Percentiles rank a stretch among this genome's conserved stretches.
Conservation (phyloP, 208 protist genomes). For the Trypanosoma vivax region DNA sequence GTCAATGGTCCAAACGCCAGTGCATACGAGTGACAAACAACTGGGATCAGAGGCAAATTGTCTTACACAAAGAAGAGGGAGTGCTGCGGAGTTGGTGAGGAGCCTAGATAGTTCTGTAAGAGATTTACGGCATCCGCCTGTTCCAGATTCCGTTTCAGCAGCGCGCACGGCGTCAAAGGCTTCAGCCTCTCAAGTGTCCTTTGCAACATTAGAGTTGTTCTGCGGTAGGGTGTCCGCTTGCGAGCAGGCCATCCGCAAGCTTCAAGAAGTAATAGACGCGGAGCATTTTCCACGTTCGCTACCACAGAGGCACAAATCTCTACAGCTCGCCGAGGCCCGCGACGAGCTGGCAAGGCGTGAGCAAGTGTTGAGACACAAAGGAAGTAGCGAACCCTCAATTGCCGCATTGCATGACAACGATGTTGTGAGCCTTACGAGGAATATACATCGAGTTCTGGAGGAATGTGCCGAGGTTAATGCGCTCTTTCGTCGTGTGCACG, state of each 20-base stretch:
- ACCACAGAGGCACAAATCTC: conserved; percentile 30
- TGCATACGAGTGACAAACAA: too few species aligned
- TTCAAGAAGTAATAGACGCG: conserved; percentile 11
- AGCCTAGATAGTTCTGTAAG: too few species aligned
- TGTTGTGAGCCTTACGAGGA: conserved; percentile 16
- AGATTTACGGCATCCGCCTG: too few species aligned
- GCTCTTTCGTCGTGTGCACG: conserved; percentile 34
- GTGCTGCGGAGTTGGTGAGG: too few species aligned
- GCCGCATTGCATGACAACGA: conserved; percentile 20
- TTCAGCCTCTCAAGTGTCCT: conserved; percentile 3
- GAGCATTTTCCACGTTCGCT: conserved; percentile 24
- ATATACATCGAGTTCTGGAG: conserved; percentile 19
- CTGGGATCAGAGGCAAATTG: too few species aligned
- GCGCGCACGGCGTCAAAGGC: background rate
- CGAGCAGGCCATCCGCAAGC: conserved; percentile 14
- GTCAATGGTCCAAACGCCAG: too few species aligned
- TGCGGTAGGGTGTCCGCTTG: conserved; percentile 22
- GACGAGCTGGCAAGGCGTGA: conserved; percentile 35
- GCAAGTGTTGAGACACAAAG: conserved; percentile 24
- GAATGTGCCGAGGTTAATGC: conserved; percentile 26
- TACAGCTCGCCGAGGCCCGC: conserved; percentile 24
- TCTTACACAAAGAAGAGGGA: too few species aligned
- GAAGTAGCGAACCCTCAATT: conserved; percentile 19
- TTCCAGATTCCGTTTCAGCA: background rate
- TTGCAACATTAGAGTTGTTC: conserved; percentile 30